Evolutionary conservation across 225 moss, liverwort and hornwort genomes (phyloP), one percentile per base, ranked within the genome.

Genomic region (Physcomitrellopsis africana): DNA sequence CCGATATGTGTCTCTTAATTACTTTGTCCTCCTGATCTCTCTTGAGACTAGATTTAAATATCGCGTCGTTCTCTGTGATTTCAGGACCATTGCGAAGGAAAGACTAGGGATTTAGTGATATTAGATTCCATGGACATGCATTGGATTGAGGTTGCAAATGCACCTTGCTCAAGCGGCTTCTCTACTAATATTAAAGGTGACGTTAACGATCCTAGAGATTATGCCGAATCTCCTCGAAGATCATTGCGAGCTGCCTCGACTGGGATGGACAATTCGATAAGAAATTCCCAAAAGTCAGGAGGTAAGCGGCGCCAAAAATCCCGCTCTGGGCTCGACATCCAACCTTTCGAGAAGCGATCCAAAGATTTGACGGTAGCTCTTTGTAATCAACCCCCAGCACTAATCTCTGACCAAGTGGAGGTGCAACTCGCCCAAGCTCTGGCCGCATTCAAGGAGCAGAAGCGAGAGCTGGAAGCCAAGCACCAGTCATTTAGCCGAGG

Each of bases 401-500:
- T 83, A 1, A 48, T 80, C 2, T 51, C 88, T 1, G 82, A 83
- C 70, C 60, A 85, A 73, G 77, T 85, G 22, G 88, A 88, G 78
- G 88, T 77, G 60, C 88, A 88, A 24, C 72, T 85, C 22, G 82
- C 85, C 1, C 77, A 69, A 70, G 88, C 85, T 15, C 85, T 88
- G 55, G 82, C 78, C 10, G 80, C 85, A 10, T 88, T 88, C 73
- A 78, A 80, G 62, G 68, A 82, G 72, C 82, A 85, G 70, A 82
- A 74, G 49, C 82, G 75, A 11, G 88, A 82, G 15, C 43, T 82
- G 53, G 82, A 82, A 57, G 75, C 80, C 0, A 85, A 80, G 55
- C 82, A 87, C 20, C 82, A 85, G 55, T 72, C 85, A 1, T 82
- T 82, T n/a, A 77, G 80, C 63, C 80, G 74, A 41, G 87, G 84